Base-by-base conservation (phyloP, 768 basidiomycete genomes). In the Rhodotorula graminis region DNA sequence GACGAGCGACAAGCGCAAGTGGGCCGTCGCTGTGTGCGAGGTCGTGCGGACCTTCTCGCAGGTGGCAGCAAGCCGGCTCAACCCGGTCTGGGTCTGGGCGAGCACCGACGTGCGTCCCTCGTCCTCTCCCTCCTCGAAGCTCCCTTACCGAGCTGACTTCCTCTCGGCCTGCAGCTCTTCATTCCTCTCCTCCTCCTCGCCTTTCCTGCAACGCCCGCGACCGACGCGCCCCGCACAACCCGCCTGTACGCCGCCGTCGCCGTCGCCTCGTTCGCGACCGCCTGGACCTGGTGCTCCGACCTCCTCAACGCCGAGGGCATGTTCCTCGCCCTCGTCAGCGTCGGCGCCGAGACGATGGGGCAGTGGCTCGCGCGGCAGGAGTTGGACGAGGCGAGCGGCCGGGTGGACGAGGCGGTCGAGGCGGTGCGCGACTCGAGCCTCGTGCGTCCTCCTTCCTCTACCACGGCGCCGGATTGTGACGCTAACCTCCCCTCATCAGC, bases 71-170 rank as follows among this genome's bases (percentile, higher is more conserved):
- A 21, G 61, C 46, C 33, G 62, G 62, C 40, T 44, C 33, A 63
- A 59, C 56, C 61, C 63, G 7, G 29, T n/a, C 11, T 46, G 68
- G 46, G 46, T 69, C 21, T 69, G 68, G 31, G 47, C 62, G n/a
- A 46, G 53, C 2, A 33, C 63, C 49, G 62, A 69, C 37, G 68
- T 69, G 57, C 47, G 68, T 7, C 21, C 44, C 44, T 57, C 25
- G 14, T 21, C 31, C 9, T 10, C 27, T 37, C 14, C 15, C 44
- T 9, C 42, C 9, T 46, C 44, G 44, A 18, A 37, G 5, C 9
- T 37, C 37, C 37, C 37, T 37, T 46, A 1, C 14, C 67, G 25
- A 14, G 56, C 56, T 57, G 33, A 57, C 56, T 15, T 7, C 5
- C 10, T 33, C 56, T 12, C 55, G 6, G 12, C 29, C 11, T 29